Evolutionary conservation across 495 filamentous ascomycete species (phyloP).

Genomic region (Oidiodendron maius): DNA sequence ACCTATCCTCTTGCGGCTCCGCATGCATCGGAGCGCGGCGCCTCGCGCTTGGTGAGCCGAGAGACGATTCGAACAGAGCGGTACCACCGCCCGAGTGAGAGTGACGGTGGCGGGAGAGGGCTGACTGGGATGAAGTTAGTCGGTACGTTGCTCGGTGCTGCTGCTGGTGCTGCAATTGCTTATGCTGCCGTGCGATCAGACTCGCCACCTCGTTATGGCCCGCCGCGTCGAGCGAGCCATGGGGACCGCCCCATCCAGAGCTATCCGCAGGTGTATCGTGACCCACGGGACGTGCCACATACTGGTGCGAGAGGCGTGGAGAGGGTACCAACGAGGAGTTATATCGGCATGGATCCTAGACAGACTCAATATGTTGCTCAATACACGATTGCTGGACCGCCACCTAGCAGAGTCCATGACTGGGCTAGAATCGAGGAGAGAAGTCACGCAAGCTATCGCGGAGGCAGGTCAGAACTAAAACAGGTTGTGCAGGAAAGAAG

Average conservation of each 20-base stretch:
- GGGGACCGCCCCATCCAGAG: not conserved
- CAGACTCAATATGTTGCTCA: slow-evolving; percentile 1
- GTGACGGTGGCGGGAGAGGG: slow-evolving; percentile 3
- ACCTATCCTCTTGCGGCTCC: slow-evolving; percentile 5
- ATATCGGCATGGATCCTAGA: not conserved
- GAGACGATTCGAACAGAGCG: slow-evolving; percentile 16
- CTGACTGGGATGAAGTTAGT: slow-evolving; percentile 25
- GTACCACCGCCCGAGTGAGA: not conserved
- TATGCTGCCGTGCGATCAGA: slow-evolving; percentile 54
- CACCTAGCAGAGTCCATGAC: slow-evolving; percentile 1
- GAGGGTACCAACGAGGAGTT: slow-evolving; percentile 11
- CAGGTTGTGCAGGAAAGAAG: not conserved
- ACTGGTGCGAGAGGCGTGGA: slow-evolving; percentile 2
- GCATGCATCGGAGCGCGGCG: not conserved
- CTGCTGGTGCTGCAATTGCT: slow-evolving; percentile 71
- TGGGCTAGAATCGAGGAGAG: slow-evolving; percentile 9
- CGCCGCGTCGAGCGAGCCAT: not conserved
- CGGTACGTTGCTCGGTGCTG: slow-evolving; percentile 64
- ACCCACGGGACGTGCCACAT: not conserved
- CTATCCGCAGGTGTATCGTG: not conserved
- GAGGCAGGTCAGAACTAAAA: not conserved
- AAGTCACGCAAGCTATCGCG: slow-evolving; percentile 9
- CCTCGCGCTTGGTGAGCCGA: slow-evolving; percentile 5
- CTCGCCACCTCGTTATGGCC: slow-evolving; percentile 3
- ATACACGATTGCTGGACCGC: slow-evolving; percentile 7